A percentile compares a stretch with the other conserved stretches of the same genome.
phyloP scores from a whole-genome alignment of 1,139 yeast genomes.

The Zygosaccharomyces sapae region DNA sequence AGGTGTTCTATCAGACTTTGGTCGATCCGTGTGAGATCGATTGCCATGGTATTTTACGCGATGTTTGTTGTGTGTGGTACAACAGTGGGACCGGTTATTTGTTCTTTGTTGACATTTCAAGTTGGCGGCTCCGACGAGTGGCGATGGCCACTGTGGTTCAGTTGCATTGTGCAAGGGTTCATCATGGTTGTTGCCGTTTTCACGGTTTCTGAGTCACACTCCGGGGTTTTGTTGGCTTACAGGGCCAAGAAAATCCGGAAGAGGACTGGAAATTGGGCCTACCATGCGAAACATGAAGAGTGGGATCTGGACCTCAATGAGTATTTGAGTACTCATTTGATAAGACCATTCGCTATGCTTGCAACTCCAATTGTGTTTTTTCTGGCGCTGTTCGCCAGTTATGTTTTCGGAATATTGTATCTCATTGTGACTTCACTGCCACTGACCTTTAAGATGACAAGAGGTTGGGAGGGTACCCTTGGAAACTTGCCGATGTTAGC shows the following conservation, averaged over 20 bases:
- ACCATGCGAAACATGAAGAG: slow-evolving; percentile 44
- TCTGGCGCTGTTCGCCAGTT: slow-evolving; percentile 44
- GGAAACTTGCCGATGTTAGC: slow-evolving; percentile 55
- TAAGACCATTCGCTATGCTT: slow-evolving; percentile 45
- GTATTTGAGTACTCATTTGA: slow-evolving; percentile 40
- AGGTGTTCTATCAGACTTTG: slow-evolving; percentile 48
- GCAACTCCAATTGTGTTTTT: slow-evolving; percentile 43
- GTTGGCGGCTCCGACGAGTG: slow-evolving; percentile 43
- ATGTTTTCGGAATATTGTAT: slow-evolving; percentile 46
- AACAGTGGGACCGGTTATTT: slow-evolving; percentile 50
- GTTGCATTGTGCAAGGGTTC: slow-evolving; percentile 14
- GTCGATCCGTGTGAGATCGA: slow-evolving; percentile 22
- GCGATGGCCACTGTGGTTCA: slow-evolving; percentile 46
- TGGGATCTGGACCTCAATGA: slow-evolving; percentile 40
- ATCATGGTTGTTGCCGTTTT: slow-evolving; percentile 30
- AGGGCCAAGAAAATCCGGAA: slow-evolving; percentile 39
- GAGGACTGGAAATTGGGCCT: slow-evolving; percentile 38
- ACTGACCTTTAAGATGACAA: slow-evolving; percentile 34
- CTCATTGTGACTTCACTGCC: slow-evolving; percentile 41
- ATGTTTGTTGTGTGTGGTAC: slow-evolving; percentile 51
- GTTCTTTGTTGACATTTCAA: slow-evolving; percentile 44
- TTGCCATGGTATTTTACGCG: slow-evolving; percentile 41
- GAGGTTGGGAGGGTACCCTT: slow-evolving; percentile 41
- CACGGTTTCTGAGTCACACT: slow-evolving; percentile 38
- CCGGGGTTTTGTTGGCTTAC: slow-evolving; percentile 38